Evolutionary conservation across 1,284 basidiomycete species (phyloP).

Genomic region (Papiliotrema terrestris): DNA sequence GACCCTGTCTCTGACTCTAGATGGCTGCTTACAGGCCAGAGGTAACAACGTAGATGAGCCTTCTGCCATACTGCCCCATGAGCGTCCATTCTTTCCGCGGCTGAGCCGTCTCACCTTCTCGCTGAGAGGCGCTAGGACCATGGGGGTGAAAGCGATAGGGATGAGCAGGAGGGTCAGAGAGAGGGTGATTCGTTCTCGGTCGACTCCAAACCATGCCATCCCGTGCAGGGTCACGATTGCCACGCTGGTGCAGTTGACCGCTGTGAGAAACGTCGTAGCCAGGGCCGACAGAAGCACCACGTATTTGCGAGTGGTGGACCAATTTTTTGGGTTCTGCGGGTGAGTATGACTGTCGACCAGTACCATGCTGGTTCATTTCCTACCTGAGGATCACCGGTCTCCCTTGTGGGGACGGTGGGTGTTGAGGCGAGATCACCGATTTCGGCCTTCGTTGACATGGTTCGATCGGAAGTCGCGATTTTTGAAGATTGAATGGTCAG

Average conservation of each 20-base stretch:
- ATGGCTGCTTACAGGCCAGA: not conserved
- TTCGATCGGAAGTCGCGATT: too few species aligned
- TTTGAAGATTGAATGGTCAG: too few species aligned
- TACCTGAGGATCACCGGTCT: too few species aligned
- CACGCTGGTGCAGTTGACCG: slow-evolving; percentile 25
- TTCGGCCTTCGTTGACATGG: too few species aligned
- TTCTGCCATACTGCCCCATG: slow-evolving; percentile 28
- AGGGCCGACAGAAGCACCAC: slow-evolving; percentile 20
- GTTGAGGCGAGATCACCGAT: too few species aligned
- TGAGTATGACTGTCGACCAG: too few species aligned
- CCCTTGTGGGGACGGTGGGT: too few species aligned
- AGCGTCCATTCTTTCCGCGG: not conserved
- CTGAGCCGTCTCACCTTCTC: slow-evolving; percentile 29
- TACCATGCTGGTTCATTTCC: too few species aligned
- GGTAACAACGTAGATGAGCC: slow-evolving; percentile 40
- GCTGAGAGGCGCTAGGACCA: slow-evolving; percentile 42
- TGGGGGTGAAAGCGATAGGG: slow-evolving; percentile 35
- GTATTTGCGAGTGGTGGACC: slow-evolving; percentile 26
- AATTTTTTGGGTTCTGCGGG: slow-evolving; percentile 41
- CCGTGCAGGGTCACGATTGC: slow-evolving; percentile 31
- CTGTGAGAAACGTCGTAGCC: slow-evolving; percentile 26
- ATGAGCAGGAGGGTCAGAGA: slow-evolving; percentile 29
- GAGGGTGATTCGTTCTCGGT: slow-evolving; percentile 22
- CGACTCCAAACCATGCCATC: slow-evolving; percentile 25
- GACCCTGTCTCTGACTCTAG: too few species aligned